phyloP scores from a whole-genome alignment of 2,329 filamentous ascomycete species.

The Sporothrix inflata region DNA sequence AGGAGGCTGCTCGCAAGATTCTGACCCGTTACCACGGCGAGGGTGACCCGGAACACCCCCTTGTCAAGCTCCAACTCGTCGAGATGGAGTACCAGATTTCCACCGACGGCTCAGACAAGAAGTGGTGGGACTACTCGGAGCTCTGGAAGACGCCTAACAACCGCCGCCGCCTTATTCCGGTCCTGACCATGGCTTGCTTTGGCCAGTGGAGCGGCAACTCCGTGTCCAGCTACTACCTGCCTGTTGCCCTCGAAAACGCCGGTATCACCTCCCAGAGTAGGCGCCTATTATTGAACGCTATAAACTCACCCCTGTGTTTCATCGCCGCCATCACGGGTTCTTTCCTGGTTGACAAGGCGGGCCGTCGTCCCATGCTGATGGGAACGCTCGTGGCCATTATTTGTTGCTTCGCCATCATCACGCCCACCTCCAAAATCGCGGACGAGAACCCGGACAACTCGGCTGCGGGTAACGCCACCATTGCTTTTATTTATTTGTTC shows the following conservation, averaged over 20 bases:
- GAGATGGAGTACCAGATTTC: conserved; percentile 42
- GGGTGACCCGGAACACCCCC: conserved; percentile 46
- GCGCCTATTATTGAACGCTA: conserved; percentile 54
- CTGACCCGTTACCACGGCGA: conserved; percentile 57
- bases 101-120: conserved; percentile 48
- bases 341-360: conserved; percentile 58
- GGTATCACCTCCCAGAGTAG: conserved; percentile 54
- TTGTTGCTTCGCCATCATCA: conserved; percentile 53
- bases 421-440: conserved; percentile 51
- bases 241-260: conserved; percentile 53
- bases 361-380: conserved; percentile 59
- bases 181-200: conserved; percentile 44
- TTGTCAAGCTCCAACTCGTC: conserved; percentile 36
- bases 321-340: conserved; percentile 57
- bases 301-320: conserved; percentile 58
- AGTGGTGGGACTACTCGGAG: conserved; percentile 52
- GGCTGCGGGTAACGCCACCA: conserved; percentile 29
- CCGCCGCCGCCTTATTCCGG: conserved; percentile 47
- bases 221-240: conserved; percentile 59
- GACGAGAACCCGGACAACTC: conserved; percentile 35
- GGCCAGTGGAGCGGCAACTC: conserved; percentile 52
- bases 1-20: conserved; percentile 7
- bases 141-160: conserved; percentile 46
- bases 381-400: conserved; percentile 52
- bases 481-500: conserved; percentile 32